A percentile compares a stretch with the other conserved stretches of the same genome.
Conservation (phyloP, 208 protist genomes). For the Acanthamoeba royreba region DNA sequence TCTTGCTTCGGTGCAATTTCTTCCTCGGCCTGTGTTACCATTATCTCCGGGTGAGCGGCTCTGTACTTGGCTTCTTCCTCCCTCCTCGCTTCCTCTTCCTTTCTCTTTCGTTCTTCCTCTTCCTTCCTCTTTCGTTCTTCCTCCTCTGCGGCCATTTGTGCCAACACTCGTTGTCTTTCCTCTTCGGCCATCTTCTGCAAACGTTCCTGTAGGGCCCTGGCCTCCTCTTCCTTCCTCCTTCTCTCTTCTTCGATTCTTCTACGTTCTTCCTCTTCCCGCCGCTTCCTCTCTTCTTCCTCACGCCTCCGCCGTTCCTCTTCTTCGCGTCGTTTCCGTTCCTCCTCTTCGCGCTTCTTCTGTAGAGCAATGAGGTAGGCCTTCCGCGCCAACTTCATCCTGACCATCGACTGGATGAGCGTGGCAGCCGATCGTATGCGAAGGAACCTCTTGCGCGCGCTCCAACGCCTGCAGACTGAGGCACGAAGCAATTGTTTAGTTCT, state of each 20-base stretch:
- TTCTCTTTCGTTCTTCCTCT: neutral
- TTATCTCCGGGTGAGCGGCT: neutral
- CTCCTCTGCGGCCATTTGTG: neutral
- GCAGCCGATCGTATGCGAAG: neutral
- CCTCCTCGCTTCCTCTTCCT: neutral
- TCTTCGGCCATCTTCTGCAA: neutral
- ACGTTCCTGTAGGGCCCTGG: neutral
- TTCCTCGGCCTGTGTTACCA: too few species aligned
- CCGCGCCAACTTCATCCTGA: neutral
- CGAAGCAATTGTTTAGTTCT: neutral
- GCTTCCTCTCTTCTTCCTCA: conserved; percentile 8
- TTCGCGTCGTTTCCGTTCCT: neutral
- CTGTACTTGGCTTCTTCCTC: neutral
- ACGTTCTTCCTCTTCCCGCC: neutral
- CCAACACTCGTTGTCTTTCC: neutral
- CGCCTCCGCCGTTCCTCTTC: neutral
- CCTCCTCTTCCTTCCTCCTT: neutral
- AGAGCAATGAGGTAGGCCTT: conserved; percentile 15
- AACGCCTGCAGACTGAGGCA: neutral
- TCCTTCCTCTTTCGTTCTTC: neutral
- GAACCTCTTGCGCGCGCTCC: neutral
- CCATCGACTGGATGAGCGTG: neutral
- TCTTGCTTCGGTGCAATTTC: too few species aligned
- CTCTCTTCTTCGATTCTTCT: neutral
- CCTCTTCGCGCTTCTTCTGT: conserved; percentile 22